Percentiles rank a stretch among this genome's conserved stretches.
These are phyloP conservation scores for Alternaria sp. DNA, from an alignment of 2,329 filamentous ascomycete species.

Conservation along the genomic window DNA sequence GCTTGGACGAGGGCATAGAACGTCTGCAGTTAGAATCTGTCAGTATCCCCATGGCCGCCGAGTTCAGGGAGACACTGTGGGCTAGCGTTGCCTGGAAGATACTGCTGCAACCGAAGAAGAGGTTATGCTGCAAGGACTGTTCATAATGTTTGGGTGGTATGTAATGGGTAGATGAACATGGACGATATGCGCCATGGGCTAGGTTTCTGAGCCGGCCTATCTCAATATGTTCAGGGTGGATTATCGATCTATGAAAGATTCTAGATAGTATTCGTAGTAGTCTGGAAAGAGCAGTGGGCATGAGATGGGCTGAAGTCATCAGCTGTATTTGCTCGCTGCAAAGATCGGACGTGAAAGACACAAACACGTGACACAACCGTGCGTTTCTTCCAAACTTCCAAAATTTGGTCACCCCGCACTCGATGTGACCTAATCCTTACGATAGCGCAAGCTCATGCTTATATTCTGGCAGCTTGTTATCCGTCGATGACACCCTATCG, in stretches of 20 bases:
- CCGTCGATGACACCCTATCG: background rate
- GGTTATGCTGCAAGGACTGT: background rate
- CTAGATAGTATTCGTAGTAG: background rate
- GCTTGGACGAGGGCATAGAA: background rate
- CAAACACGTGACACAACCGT: background rate
- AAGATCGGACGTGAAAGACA: background rate
- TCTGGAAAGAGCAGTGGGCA: background rate
- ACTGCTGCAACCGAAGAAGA: background rate
- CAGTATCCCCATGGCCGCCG: background rate
- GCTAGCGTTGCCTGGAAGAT: background rate
- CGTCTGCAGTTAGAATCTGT: background rate
- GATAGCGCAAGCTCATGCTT: rapidly evolving
- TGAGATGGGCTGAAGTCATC: background rate
- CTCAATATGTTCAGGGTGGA: background rate
- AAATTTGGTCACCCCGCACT: background rate
- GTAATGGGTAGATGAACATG: background rate
- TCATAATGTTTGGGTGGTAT: background rate
- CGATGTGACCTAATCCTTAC: background rate
- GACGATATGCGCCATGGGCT: background rate
- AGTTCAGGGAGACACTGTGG: background rate
- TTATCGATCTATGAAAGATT: background rate
- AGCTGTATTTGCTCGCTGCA: background rate
- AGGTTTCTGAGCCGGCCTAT: background rate
- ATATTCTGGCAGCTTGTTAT: background rate
- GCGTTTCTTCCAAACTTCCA: background rate